Conservation (phyloP, 2,329 filamentous ascomycete species). For the Bipolaris cookei region DNA sequence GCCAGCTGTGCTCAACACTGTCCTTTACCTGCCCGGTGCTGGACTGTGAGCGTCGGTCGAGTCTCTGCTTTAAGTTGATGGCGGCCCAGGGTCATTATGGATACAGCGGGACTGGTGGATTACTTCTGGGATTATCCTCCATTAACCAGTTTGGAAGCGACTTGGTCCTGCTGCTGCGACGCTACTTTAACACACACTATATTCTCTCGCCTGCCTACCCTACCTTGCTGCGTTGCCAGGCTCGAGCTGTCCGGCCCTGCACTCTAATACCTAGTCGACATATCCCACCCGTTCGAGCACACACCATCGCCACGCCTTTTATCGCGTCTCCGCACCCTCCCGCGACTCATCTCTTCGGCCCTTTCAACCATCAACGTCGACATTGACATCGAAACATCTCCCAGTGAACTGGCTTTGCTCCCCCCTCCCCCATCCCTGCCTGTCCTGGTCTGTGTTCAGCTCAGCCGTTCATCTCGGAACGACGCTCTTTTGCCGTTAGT, state of each 20-base stretch:
- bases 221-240: constrained; percentile 41
- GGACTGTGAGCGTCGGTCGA: constrained; percentile 35
- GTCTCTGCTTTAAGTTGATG: constrained; percentile 41
- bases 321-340: constrained; percentile 32
- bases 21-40: constrained; percentile 38
- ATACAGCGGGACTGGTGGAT: constrained; percentile 31
- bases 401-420: constrained; percentile 13
- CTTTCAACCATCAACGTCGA: constrained; percentile 21
- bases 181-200: constrained; percentile 44
- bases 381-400: constrained; percentile 22
- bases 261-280: constrained; percentile 44
- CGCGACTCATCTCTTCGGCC: constrained; percentile 26
- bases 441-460: constrained; percentile 23
- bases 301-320: constrained; percentile 38
- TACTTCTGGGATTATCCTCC: constrained; percentile 40
- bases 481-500: constrained; percentile 36
- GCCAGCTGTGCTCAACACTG: constrained; percentile 35
- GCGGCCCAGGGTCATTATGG: constrained; percentile 37
- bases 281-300: constrained; percentile 45
- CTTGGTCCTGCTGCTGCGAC: constrained; percentile 38
- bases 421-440: constrained; percentile 22
- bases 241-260: constrained; percentile 24
- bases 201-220: constrained; percentile 33
- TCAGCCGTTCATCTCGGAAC: constrained; percentile 28
- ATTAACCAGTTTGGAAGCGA: constrained; percentile 36